These are phyloP conservation scores for Neurospora africana DNA, from an alignment of 495 filamentous ascomycete species.

Conservation along the genomic window DNA sequence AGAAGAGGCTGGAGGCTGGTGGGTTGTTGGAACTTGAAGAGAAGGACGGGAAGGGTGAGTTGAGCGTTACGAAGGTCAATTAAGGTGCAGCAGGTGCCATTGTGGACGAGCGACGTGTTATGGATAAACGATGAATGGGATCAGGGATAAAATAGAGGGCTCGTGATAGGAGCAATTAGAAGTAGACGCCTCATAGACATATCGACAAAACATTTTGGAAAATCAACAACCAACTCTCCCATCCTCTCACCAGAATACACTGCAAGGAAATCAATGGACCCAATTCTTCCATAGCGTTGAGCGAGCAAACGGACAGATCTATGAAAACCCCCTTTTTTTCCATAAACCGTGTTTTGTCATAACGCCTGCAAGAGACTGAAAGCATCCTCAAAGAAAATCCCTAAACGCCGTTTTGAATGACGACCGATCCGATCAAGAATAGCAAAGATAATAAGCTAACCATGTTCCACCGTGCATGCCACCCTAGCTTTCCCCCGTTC, in stretches of 20 bases:
- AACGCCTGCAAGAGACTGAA: neutral
- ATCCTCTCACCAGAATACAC: neutral
- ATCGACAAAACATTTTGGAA: neutral
- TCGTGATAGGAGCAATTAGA: neutral
- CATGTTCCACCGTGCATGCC: neutral
- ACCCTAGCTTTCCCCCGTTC: neutral
- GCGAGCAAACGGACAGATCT: neutral
- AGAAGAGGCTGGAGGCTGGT: slow-evolving; percentile 62
- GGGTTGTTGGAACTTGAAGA: slow-evolving; percentile 45
- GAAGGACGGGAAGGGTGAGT: slow-evolving; percentile 19
- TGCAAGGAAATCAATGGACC: neutral
- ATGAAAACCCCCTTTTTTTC: neutral
- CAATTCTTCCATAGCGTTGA: neutral
- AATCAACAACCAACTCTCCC: neutral
- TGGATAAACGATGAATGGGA: neutral
- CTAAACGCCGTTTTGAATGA: neutral
- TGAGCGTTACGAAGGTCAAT: slow-evolving; percentile 36
- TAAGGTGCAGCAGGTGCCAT: neutral
- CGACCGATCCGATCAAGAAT: neutral
- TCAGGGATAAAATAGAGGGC: neutral
- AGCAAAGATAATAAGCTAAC: neutral
- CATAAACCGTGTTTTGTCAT: neutral
- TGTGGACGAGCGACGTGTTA: neutral
- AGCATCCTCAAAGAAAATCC: neutral
- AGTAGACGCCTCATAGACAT: neutral